Percentiles rank a stretch among this genome's conserved stretches.
phyloP scores from a whole-genome alignment of 805 yeast genomes.

The Priceomyces castillae region DNA sequence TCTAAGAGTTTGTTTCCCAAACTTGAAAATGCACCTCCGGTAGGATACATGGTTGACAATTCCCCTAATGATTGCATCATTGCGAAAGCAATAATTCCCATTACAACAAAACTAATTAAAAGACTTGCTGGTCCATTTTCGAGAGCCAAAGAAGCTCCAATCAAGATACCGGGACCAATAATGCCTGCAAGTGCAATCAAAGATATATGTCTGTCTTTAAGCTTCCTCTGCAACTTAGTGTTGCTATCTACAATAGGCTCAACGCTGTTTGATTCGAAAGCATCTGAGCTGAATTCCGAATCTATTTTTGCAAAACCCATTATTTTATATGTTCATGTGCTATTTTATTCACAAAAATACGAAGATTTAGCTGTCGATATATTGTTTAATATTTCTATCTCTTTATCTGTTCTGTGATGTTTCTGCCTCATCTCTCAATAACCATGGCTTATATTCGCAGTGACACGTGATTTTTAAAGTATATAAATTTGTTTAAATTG shows the following conservation, averaged over 20 bases:
- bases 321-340: background rate
- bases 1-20: slow-evolving; percentile 51
- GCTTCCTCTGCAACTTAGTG: slow-evolving; percentile 41
- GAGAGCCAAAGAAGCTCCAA: slow-evolving; percentile 53
- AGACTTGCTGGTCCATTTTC: slow-evolving; percentile 52
- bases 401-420: too few species aligned
- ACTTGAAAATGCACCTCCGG: slow-evolving; percentile 51
- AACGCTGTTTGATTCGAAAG: background rate
- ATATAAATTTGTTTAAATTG: too few species aligned
- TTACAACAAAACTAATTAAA: slow-evolving; percentile 48
- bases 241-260: slow-evolving; percentile 12
- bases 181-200: slow-evolving; percentile 55
- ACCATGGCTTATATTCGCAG: too few species aligned
- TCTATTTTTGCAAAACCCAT: background rate
- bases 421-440: too few species aligned
- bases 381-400: too few species aligned
- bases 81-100: slow-evolving; percentile 50
- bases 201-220: slow-evolving; percentile 51
- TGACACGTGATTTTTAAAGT: background rate
- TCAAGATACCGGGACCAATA: slow-evolving; percentile 58
- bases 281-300: background rate
- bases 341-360: too few species aligned
- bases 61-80: slow-evolving; percentile 60
- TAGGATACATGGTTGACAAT: slow-evolving; percentile 51
- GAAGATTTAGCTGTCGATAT: too few species aligned